Base-by-base conservation (phyloP, 768 basidiomycete genomes). In the Tulasnella sp. region DNA sequence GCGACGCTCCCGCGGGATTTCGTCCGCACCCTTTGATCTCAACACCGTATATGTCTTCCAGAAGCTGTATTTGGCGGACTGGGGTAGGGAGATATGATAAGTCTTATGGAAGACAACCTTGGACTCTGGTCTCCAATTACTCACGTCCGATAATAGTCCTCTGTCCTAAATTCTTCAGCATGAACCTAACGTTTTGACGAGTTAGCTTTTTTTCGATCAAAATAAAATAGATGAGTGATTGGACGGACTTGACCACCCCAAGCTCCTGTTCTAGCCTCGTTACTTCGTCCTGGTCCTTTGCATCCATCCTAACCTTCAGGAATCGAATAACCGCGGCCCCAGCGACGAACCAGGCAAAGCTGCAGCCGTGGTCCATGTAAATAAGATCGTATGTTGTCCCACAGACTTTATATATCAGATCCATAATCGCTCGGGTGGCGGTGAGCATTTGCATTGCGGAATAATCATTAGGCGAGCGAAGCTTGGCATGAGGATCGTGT, bases 331-430 rank as follows among this genome's bases (percentile, higher is more conserved):
- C 16, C 7, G 76, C 36, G 38, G 68, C 76, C 2, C 76, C 76
- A 39, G 56, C 52, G n/a, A 71, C 48, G 40, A 77, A 77, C 76
- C 76, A 77, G 56, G 31, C 7, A 81, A 62, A 56, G n/a, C 76
- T 71, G 6, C 21, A 62, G 8, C 38, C 92, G 24, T 75, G 75
- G 27, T 75, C 75, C 75, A 75, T 14, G 46, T 75, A 75, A n/a
- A 75, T 14, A 14, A 77, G n/a, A 36, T 71, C 62, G 19, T 68
- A 77, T 34, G 76, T 24, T 34, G 76, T 62, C 24, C 34, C 42
- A 27, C 48, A 68, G 14, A 77, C 24, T 3, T 36, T 58, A 52
- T 77, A 44, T 27, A 77, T 71, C 34, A 77, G 21, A 12, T 68
- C 56, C 52, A 77, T 18, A 7, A 77, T 77, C 6, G 5, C n/a